Percentiles rank a stretch among this genome's conserved stretches.
Conservation (phyloP, 352 stramenopile species). For the Pythium aquatile region DNA sequence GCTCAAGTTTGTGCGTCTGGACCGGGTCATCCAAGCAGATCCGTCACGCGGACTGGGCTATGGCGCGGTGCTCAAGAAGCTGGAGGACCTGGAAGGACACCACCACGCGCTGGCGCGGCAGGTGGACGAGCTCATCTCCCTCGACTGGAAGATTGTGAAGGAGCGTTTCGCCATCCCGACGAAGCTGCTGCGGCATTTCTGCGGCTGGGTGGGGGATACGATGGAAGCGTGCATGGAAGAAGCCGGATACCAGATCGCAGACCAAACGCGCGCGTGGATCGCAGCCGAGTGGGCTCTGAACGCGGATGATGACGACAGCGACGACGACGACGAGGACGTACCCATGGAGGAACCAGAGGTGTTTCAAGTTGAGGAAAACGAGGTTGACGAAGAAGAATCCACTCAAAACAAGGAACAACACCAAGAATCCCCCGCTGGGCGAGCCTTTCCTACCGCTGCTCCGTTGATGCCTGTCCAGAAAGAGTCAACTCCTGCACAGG, state of each 20-base stretch:
- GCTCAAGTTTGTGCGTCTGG: slow-evolving; percentile 63
- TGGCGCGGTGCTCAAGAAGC: slow-evolving; percentile 41
- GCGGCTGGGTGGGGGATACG: slow-evolving; percentile 28
- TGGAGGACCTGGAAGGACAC: slow-evolving; percentile 43
- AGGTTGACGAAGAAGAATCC: slow-evolving; percentile 1
- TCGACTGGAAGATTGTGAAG: slow-evolving; percentile 40
- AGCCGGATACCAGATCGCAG: slow-evolving; percentile 48
- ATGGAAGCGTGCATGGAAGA: slow-evolving; percentile 33
- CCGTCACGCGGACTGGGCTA: slow-evolving; percentile 36
- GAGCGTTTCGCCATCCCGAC: slow-evolving; percentile 55
- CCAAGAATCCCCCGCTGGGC: background rate
- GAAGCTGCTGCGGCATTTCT: slow-evolving; percentile 57
- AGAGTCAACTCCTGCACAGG: background rate
- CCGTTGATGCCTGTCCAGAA: background rate
- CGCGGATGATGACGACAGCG: background rate
- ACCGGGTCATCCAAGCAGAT: slow-evolving; percentile 37
- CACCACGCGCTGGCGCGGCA: slow-evolving; percentile 31
- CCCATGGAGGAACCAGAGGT: slow-evolving; percentile 1
- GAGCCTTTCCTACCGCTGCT: no score
- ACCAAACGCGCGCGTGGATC: slow-evolving; percentile 56
- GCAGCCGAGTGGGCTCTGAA: slow-evolving; percentile 1
- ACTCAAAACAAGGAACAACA: no score
- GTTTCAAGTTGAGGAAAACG: slow-evolving; percentile 20
- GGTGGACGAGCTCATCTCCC: slow-evolving; percentile 42
- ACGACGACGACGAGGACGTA: slow-evolving; percentile 16